Conservation (phyloP, 345 rosid species). For the Leavenworthia alabamica region DNA sequence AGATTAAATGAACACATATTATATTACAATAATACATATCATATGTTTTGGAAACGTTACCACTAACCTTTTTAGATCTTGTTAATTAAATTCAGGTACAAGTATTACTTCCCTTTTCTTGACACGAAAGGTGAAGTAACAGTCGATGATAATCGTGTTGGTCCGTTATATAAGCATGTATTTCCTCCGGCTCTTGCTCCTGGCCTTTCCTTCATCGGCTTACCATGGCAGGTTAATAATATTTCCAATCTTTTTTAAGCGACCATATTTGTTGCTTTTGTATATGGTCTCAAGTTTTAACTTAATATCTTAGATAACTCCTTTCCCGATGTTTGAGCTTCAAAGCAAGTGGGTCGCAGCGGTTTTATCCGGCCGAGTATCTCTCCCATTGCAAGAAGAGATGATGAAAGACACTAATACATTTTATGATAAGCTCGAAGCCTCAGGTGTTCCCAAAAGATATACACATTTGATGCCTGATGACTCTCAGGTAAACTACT, state of each 20-base stretch:
- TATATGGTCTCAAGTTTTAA: background rate
- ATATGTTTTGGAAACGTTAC: background rate
- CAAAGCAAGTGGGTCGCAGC: conserved; percentile 36
- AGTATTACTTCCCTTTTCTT: conserved; percentile 83
- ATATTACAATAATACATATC: too few relatives aligned
- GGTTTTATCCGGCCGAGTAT: conserved; percentile 23
- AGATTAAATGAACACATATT: too few relatives aligned
- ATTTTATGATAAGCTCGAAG: conserved; percentile 53
- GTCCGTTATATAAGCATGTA: conserved; percentile 73
- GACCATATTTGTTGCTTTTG: background rate
- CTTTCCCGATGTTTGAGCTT: conserved; percentile 35
- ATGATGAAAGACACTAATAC: conserved; percentile 41
- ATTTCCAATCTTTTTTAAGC: background rate
- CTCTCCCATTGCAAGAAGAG: conserved; percentile 26
- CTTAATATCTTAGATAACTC: conserved; percentile 24
- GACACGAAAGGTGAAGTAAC: conserved; percentile 63
- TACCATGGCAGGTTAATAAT: conserved; percentile 69
- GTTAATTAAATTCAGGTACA: conserved; percentile 47
- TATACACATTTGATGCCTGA: conserved; percentile 52
- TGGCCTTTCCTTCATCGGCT: conserved; percentile 68
- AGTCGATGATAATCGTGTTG: conserved; percentile 79
- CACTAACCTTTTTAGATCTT: background rate
- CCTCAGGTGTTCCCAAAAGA: conserved; percentile 54
- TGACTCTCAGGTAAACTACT: conserved; percentile 27
- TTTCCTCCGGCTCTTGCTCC: conserved; percentile 77